A percentile compares a stretch with the other conserved stretches of the same genome.
phyloP scores from a whole-genome alignment of 208 protist genomes.

The Crithidia sp. region DNA sequence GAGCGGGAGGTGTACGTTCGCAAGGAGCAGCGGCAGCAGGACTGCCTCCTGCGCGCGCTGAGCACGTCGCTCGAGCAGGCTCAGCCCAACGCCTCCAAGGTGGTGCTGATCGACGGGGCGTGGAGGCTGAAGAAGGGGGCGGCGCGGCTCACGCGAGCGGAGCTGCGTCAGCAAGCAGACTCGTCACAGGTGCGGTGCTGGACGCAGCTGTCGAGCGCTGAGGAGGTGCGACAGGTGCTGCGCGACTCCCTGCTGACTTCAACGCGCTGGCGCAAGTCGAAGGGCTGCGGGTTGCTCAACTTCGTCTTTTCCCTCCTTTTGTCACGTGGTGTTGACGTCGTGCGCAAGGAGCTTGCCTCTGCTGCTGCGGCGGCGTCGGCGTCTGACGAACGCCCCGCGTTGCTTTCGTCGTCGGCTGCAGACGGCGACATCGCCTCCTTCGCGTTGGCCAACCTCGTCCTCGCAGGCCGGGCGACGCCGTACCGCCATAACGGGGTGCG shows the following conservation, averaged over 20 bases:
- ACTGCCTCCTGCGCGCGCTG: slow-evolving; percentile 62
- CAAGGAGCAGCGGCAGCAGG: slow-evolving; percentile 50
- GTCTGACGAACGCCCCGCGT: slow-evolving; percentile 5
- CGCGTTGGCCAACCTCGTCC: slow-evolving; percentile 57
- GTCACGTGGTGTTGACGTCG: slow-evolving; percentile 55
- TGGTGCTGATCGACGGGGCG: slow-evolving; percentile 67
- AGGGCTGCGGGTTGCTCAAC: slow-evolving; percentile 66
- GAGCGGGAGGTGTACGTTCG: slow-evolving; percentile 60
- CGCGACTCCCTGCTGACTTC: slow-evolving; percentile 33
- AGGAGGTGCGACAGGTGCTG: slow-evolving; percentile 55
- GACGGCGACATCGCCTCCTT: slow-evolving; percentile 47
- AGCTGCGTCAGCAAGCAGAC: slow-evolving; percentile 20
- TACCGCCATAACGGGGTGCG: slow-evolving; percentile 45
- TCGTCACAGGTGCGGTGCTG: slow-evolving; percentile 29
- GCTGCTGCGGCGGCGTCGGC: slow-evolving; percentile 19
- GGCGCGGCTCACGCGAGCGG: slow-evolving; percentile 17
- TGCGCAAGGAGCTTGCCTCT: slow-evolving; percentile 37
- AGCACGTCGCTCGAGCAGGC: slow-evolving; percentile 55
- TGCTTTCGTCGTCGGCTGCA: slow-evolving; percentile 12
- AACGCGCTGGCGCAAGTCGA: slow-evolving; percentile 58
- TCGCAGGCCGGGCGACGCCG: slow-evolving; percentile 42
- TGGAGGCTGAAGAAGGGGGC: slow-evolving; percentile 18
- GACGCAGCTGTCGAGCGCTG: slow-evolving; percentile 37
- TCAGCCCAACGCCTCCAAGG: slow-evolving; percentile 55
- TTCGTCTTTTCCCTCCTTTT: slow-evolving; percentile 78